These are phyloP conservation scores for Onygena corvina DNA, from an alignment of 2,329 filamentous ascomycete genomes.

Conservation along the genomic window DNA sequence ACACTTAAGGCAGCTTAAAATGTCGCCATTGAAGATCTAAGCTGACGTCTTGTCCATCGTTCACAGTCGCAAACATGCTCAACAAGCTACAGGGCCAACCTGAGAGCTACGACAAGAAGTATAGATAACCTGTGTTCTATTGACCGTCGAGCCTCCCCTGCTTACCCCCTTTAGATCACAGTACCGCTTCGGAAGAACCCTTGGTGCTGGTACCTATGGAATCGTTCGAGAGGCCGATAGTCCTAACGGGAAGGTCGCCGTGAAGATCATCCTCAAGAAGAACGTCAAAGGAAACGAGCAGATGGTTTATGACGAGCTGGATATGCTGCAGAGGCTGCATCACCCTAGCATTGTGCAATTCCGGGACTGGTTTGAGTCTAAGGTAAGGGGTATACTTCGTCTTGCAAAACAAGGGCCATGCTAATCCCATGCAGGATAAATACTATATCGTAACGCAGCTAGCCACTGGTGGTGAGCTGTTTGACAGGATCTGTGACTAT, in stretches of 20 bases:
- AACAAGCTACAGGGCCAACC: conserved; percentile 94
- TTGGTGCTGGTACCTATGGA: conserved; percentile 95
- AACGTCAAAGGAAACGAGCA: conserved; percentile 96
- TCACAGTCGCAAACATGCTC: conserved; percentile 70
- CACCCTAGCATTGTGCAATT: conserved; percentile 96
- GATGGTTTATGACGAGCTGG: conserved; percentile 96
- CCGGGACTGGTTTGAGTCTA: conserved; percentile 97
- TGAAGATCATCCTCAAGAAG: conserved; percentile 99
- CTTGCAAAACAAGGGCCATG: not conserved
- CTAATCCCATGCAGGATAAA: conserved; percentile 58
- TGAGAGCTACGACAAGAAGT: conserved; percentile 98
- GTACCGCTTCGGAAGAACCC: conserved; percentile 84
- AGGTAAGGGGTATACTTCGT: conserved; percentile 41
- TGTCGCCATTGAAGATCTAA: not conserved
- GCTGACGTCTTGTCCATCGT: conserved; percentile 10
- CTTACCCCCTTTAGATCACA: conserved; percentile 47
- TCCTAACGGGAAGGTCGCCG: conserved; percentile 71
- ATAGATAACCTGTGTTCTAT: conserved; percentile 23
- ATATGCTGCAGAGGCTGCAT: conserved; percentile 79
- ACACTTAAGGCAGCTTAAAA: not conserved
- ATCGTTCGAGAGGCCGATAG: conserved; percentile 92
- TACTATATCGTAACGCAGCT: conserved; percentile 98
- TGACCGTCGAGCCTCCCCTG: conserved; percentile 1
- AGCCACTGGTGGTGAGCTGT: conserved; percentile 88
- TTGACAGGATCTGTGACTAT: conserved; percentile 95